Evolutionary conservation across 1,139 yeast species (phyloP), one percentile per base, ranked within the genome.

Genomic region (Candida glucosophila): DNA sequence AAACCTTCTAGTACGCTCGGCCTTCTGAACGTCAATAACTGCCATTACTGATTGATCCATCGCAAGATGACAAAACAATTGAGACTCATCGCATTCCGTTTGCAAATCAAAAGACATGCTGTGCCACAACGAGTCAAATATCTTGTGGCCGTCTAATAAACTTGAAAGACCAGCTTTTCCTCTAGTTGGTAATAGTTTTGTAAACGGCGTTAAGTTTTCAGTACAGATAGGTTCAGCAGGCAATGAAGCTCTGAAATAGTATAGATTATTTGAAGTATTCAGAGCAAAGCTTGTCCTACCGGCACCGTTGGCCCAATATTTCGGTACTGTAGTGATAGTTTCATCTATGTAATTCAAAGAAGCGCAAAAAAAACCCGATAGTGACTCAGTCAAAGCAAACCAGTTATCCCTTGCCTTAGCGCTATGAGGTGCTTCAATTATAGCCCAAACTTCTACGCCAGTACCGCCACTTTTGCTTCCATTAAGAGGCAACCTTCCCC

Each of bases 171-270:
- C 99, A 0, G 94, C 78, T 46, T 80, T 80, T 2, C 96, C 97
- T 47, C 86, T 77, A 6, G 97, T 82, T 3, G 98, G 98, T 17
- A 92, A 62, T 32, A 92, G 61, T 45, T 86, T 88, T 35, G 92
- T 54, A 42, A 90, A 85, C 0, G 98, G 98, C 0, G 99, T 88
- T 44, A 92, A 65, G 50, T 92, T 92, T 49, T 92, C 99, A 0
- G 99, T 92, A 55, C 99, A 92, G 10, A 92, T 78, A 0, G 97
- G 95, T 45, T 92, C 99, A 35, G 90, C 74, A 1, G 99, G 96
- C 26, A 92, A 67, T 0, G 95, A 82, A 5, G 96, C 95, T 34
- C 94, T 66, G 35, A 88, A 48, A 20, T 80, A 55, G 43, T 63
- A 80, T 10, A 79, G 49, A 5, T 58, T 47, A 28, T 65, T 60